A percentile compares a stretch with the other conserved stretches of the same genome.
Conservation (phyloP, 2,329 filamentous ascomycete genomes). For the Epichloe brachyelytri region DNA sequence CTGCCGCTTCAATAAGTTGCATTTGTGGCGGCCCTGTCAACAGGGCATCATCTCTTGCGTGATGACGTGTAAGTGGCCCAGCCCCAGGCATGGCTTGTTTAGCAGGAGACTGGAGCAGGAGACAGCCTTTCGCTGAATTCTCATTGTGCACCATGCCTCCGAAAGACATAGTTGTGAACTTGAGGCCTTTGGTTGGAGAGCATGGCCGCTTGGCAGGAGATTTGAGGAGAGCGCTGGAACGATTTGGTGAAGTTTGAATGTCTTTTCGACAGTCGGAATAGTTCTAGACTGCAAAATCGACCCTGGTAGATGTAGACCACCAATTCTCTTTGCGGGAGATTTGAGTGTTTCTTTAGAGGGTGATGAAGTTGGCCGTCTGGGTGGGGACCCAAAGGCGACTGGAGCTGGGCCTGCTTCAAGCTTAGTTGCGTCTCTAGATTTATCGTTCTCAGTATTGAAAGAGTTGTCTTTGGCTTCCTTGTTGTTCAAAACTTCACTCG, state of each 20-base stretch:
- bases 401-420: not conserved
- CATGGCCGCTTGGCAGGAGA: slow-evolving; percentile 39
- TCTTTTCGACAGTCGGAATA: slow-evolving; percentile 5
- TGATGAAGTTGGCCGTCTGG: slow-evolving; percentile 38
- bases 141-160: slow-evolving; percentile 17
- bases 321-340: slow-evolving; percentile 38
- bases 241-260: slow-evolving; percentile 21
- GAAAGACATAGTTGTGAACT: slow-evolving; percentile 11
- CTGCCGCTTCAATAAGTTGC: slow-evolving; percentile 23
- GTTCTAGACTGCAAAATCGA: slow-evolving; percentile 18
- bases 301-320: slow-evolving; percentile 17
- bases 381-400: slow-evolving; percentile 35
- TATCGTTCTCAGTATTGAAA: slow-evolving; percentile 7
- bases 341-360: slow-evolving; percentile 42
- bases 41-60: slow-evolving; percentile 8
- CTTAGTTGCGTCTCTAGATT: slow-evolving; percentile 2
- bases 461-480: not conserved
- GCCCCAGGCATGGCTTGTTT: slow-evolving; percentile 29
- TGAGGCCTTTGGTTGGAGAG: slow-evolving; percentile 28
- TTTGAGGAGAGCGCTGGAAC: slow-evolving; percentile 25
- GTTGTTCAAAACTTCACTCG: not conserved
- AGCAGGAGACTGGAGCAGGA: slow-evolving; percentile 39
- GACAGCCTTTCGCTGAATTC: slow-evolving; percentile 29
- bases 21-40: slow-evolving; percentile 21
- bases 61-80: slow-evolving; percentile 19